These are phyloP conservation scores for Angomonas deanei DNA, from an alignment of 208 protist species.

Conservation along the genomic window DNA sequence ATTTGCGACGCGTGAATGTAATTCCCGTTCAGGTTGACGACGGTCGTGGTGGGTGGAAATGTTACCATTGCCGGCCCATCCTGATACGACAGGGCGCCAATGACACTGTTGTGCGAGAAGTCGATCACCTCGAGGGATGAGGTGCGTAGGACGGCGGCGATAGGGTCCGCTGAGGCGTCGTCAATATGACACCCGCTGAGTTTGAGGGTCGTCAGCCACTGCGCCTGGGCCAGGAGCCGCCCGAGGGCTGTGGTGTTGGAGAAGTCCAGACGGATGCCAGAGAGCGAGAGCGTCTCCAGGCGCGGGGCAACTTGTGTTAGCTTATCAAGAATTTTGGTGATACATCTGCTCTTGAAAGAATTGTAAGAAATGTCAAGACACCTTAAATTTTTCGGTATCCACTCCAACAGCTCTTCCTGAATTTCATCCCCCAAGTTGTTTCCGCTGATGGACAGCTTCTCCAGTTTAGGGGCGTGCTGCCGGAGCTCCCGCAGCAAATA, in stretches of 20 bases:
- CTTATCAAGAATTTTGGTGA: slow-evolving; percentile 7
- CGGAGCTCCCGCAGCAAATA: slow-evolving; percentile 10
- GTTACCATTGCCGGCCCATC: slow-evolving; percentile 4
- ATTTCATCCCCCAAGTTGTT: slow-evolving; percentile 42
- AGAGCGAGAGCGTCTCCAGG: slow-evolving; percentile 15
- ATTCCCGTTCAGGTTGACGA: slow-evolving; percentile 43
- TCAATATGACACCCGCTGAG: slow-evolving; percentile 29
- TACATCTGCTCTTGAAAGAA: slow-evolving; percentile 8
- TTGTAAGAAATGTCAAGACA: slow-evolving; percentile 24
- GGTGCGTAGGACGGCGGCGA: slow-evolving; percentile 23
- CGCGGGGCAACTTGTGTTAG: not conserved
- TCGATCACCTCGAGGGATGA: slow-evolving; percentile 21
- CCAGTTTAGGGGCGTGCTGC: slow-evolving; percentile 17
- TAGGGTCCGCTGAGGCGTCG: slow-evolving; percentile 20
- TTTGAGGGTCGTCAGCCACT: slow-evolving; percentile 12
- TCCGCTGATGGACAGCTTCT: slow-evolving; percentile 39
- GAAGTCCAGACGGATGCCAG: slow-evolving; percentile 5
- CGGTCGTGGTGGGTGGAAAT: slow-evolving; percentile 29
- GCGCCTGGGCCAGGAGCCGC: not conserved
- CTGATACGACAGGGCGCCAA: slow-evolving; percentile 26
- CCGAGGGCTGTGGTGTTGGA: slow-evolving; percentile 3
- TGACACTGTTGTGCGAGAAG: slow-evolving; percentile 37
- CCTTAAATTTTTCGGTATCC: slow-evolving; percentile 12
- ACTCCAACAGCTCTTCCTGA: slow-evolving; percentile 13
- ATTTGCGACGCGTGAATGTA: slow-evolving; percentile 23